Percentiles rank a stretch among this genome's conserved stretches.
phyloP scores from a whole-genome alignment of 1,139 yeast species.

The Suhomyces bribrorum region DNA sequence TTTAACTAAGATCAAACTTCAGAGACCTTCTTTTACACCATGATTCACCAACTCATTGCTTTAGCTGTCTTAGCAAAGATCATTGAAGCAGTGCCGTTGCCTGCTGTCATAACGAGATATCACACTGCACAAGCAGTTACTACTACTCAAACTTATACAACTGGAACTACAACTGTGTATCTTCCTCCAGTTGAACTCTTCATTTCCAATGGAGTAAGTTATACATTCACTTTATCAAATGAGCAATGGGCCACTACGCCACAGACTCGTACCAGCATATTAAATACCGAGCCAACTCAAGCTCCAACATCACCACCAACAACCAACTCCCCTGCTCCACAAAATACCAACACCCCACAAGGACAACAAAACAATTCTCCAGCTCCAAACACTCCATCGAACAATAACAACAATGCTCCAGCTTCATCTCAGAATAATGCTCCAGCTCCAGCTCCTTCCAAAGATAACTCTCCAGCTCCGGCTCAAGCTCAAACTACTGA shows the following conservation, averaged over 20 bases:
- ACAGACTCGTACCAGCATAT: slow-evolving; percentile 31
- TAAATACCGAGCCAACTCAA: slow-evolving; percentile 15
- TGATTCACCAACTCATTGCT: slow-evolving; percentile 8
- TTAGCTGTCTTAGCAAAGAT: slow-evolving; percentile 6
- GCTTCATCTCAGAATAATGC: slow-evolving; percentile 4
- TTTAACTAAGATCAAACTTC: not conserved
- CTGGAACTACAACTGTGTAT: slow-evolving; percentile 59
- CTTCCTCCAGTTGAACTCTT: slow-evolving; percentile 72
- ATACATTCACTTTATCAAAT: slow-evolving; percentile 54
- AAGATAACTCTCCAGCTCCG: slow-evolving; percentile 5
- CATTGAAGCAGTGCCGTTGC: slow-evolving; percentile 37
- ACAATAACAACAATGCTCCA: slow-evolving; percentile 5
- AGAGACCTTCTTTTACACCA: slow-evolving; percentile 3
- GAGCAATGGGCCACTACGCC: slow-evolving; percentile 35
- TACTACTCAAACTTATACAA: slow-evolving; percentile 51
- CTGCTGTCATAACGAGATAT: slow-evolving; percentile 53
- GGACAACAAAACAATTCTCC: slow-evolving; percentile 9
- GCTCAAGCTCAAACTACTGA: slow-evolving; percentile 12
- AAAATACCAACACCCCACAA: slow-evolving; percentile 10
- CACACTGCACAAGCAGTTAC: slow-evolving; percentile 67
- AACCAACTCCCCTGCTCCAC: slow-evolving; percentile 8
- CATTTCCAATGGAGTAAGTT: slow-evolving; percentile 61
- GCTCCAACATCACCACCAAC: slow-evolving; percentile 12
- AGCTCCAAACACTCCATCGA: slow-evolving; percentile 5
- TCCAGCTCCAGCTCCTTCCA: slow-evolving; percentile 8